Evolutionary conservation across 2,329 filamentous ascomycete genomes (phyloP), one percentile per base, ranked within the genome.

Genomic region (Colletotrichum sp.): DNA sequence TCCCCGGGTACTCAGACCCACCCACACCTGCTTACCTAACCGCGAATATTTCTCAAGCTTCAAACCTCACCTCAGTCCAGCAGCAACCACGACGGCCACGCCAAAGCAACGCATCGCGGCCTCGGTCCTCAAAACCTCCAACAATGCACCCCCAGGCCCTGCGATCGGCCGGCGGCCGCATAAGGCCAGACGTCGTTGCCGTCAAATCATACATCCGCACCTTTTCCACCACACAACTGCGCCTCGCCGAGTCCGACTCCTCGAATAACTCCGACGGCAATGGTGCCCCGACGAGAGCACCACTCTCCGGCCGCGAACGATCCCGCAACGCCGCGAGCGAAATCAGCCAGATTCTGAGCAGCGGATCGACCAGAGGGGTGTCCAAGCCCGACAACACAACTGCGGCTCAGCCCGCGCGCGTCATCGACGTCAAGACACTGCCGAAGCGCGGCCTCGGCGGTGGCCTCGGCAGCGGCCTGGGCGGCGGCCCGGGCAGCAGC

Each of bases 391-490:
- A 21, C 21, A 36, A 26, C 34, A 52, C n/a, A 52, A 12, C 43
- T 21, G n/a, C 43, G 10, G n/a, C n/a, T 3, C 43, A 52, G n/a
- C 43, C 43, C 43, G 43, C n/a, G 43, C 43, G 43, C 6, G 10
- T 88, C 18, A 81, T 88, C 62, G 85, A 86, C 71, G 79, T 88
- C 70, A 82, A 80, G 71, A 86, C 80, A 71, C 79, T 87, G 15
- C 85, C 84, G 8, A 76, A 81, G 43, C 82, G 58, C 21, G 64
- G 65, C 56, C 56, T 21, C 12, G 58, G 58, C 30, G 56, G 43
- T 21, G 43, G 43, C 10, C n/a, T 52, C 10, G 43, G 43, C 43
- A 13, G 43, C 18, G 10, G 43, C 13, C 8, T 15, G 5, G 18
- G 36, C 5, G 36, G 36, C 16, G 16, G 32, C 15, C 32, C 6